phyloP scores from a whole-genome alignment of 176 grass and related monocot species.

The Zizania latifolia region DNA sequence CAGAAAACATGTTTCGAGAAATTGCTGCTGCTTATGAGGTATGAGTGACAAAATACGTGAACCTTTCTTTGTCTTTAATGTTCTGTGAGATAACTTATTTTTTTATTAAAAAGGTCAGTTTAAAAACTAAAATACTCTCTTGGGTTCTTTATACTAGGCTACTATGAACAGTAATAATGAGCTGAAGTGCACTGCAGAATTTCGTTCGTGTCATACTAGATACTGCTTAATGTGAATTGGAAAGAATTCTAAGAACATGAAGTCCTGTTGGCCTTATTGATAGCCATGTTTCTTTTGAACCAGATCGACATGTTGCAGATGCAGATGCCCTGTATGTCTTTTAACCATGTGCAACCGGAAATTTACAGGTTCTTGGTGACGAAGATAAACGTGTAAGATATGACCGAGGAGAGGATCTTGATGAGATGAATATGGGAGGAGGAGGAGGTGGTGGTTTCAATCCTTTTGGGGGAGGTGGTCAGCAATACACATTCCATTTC shows the following conservation, averaged over 20 bases:
- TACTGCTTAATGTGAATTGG: not conserved
- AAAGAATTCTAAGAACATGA: not conserved
- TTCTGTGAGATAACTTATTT: not conserved
- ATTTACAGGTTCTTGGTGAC: constrained; percentile 75
- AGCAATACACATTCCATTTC: constrained; percentile 75
- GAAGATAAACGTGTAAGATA: constrained; percentile 92
- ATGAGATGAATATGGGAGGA: constrained; percentile 73
- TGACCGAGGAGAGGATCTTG: constrained; percentile 83
- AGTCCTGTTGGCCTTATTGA: not conserved
- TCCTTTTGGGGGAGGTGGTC: constrained; percentile 61
- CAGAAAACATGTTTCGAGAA: constrained; percentile 87
- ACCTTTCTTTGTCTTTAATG: not conserved
- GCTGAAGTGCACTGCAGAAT: not conserved
- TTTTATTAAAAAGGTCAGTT: not conserved
- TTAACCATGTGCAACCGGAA: not conserved
- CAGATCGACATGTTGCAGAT: not conserved
- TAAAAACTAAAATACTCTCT: not conserved
- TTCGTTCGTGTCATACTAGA: not conserved
- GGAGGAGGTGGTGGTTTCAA: constrained; percentile 64
- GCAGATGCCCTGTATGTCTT: not conserved
- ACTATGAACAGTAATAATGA: not conserved
- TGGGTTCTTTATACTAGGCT: not conserved
- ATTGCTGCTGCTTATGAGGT: constrained; percentile 97
- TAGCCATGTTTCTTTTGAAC: not conserved
- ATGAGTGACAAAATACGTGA: not conserved